Conservation (phyloP, 2,329 filamentous ascomycete species). For the Fusarium sp. region DNA sequence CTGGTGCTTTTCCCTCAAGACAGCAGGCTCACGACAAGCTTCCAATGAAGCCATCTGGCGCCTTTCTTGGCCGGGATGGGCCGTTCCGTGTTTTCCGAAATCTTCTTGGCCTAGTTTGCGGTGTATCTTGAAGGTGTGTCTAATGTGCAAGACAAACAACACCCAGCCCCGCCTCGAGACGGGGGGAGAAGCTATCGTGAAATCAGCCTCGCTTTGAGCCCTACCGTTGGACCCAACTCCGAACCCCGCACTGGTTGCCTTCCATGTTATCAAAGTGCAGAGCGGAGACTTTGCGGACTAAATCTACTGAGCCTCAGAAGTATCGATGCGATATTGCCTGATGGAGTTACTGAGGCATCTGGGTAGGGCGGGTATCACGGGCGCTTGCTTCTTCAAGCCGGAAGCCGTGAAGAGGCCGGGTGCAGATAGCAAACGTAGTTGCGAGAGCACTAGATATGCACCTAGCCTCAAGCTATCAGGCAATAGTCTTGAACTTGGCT, state of each 20-base stretch:
- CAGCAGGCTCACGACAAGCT: neutral
- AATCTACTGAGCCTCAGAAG: neutral
- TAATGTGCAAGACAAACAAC: neutral
- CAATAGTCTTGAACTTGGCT: neutral
- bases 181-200: constrained; percentile 7
- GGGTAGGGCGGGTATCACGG: neutral
- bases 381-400: neutral
- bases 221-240: neutral
- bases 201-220: constrained; percentile 28
- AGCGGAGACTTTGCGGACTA: neutral
- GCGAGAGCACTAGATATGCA: neutral
- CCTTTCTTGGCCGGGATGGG: constrained; percentile 30
- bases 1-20: constrained; percentile 2
- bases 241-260: constrained; percentile 1
- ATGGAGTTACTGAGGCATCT: neutral
- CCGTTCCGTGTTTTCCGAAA: constrained; percentile 26
- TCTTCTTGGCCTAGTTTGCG: constrained; percentile 4
- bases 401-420: neutral
- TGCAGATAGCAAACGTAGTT: neutral
- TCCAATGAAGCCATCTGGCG: neutral
- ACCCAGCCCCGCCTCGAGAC: neutral
- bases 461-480: neutral
- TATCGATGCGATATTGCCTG: neutral
- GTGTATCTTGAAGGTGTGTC: neutral
- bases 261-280: neutral